Evolutionary conservation across 805 yeast species (phyloP).

Genomic region (Kregervanrija fluxuum): DNA sequence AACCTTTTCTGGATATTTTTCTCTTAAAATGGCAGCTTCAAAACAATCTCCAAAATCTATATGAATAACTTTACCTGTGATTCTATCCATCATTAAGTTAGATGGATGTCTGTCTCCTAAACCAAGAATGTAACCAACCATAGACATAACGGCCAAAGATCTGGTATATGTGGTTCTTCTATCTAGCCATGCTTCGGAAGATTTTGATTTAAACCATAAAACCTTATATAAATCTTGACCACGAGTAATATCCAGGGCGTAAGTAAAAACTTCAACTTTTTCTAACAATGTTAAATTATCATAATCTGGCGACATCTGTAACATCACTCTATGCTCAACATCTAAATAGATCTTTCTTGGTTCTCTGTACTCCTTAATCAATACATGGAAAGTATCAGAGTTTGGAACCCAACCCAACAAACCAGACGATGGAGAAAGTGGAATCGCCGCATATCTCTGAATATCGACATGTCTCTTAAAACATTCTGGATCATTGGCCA

Average conservation of each 20-base stretch:
- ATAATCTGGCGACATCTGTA: constrained; percentile 97
- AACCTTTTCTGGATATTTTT: constrained; percentile 96
- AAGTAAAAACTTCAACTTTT: constrained; percentile 93
- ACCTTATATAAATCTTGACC: constrained; percentile 96
- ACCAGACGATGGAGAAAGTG: constrained; percentile 96
- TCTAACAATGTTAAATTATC: constrained; percentile 83
- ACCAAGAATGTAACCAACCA: constrained; percentile 96
- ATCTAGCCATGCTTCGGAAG: constrained; percentile 97
- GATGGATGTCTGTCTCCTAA: constrained; percentile 98
- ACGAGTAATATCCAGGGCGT: constrained; percentile 89
- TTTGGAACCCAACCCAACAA: constrained; percentile 95
- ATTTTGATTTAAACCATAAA: constrained; percentile 90
- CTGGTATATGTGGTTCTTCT: constrained; percentile 94
- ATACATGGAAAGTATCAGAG: constrained; percentile 91
- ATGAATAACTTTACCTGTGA: constrained; percentile 93
- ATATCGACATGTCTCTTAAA: constrained; percentile 93
- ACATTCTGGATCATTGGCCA: constrained; percentile 88
- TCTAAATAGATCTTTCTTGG: constrained; percentile 82
- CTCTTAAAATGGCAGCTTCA: constrained; percentile 94
- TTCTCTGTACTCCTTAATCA: constrained; percentile 88
- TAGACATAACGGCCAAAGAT: constrained; percentile 96
- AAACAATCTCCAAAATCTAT: constrained; percentile 99
- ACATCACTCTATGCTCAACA: constrained; percentile 91
- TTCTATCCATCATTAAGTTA: constrained; percentile 87
- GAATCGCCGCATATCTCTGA: constrained; percentile 88